Conservation (phyloP, 805 yeast species). For the Candida schatavii region DNA sequence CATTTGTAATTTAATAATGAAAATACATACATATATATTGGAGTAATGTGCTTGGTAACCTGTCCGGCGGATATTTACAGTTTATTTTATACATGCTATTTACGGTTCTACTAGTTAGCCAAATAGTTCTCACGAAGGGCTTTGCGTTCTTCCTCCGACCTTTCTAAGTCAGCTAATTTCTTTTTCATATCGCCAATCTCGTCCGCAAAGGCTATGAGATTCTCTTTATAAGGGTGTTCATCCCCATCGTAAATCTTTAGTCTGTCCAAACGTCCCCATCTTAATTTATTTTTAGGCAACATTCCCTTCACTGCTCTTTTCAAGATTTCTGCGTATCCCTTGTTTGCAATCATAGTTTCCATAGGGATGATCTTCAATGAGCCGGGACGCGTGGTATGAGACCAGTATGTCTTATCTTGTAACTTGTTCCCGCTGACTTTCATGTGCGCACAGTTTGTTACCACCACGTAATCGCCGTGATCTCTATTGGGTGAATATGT, state of each 20-base stretch:
- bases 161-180: constrained; percentile 39
- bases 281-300: constrained; percentile 88
- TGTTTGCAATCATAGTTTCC: constrained; percentile 69
- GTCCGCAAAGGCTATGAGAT: constrained; percentile 82
- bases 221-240: constrained; percentile 80
- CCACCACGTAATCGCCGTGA: constrained; percentile 95
- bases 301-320: constrained; percentile 89
- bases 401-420: constrained; percentile 78
- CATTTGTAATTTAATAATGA: background rate
- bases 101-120: constrained; percentile 13
- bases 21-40: background rate
- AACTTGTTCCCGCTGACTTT: constrained; percentile 85
- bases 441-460: constrained; percentile 82
- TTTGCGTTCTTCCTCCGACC: constrained; percentile 27
- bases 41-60: too few relatives aligned
- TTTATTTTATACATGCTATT: constrained; percentile 3
- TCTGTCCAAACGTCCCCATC: constrained; percentile 77
- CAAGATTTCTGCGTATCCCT: constrained; percentile 86
- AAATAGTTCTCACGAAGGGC: constrained; percentile 36
- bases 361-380: constrained; percentile 78
- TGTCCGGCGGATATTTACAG: background rate
- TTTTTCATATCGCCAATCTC: constrained; percentile 54
- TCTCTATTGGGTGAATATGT: constrained; percentile 69
- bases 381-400: constrained; percentile 90
- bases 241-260: constrained; percentile 85